These are phyloP conservation scores for Aspergillus piperis DNA, from an alignment of 2,329 filamentous ascomycete genomes.

Conservation along the genomic window DNA sequence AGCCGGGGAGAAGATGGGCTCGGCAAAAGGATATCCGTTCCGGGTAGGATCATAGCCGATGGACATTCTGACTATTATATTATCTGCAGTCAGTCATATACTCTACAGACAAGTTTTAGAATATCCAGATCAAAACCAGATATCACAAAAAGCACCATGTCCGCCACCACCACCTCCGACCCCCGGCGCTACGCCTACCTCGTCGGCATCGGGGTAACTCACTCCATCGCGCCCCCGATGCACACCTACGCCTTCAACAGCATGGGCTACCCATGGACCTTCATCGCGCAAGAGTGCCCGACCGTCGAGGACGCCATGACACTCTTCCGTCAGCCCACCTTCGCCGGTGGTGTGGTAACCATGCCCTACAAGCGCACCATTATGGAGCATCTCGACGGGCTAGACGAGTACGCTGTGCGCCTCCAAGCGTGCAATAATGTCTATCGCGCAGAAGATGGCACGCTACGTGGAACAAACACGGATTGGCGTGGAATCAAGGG, in stretches of 20 bases:
- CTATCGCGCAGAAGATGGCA: constrained; percentile 17
- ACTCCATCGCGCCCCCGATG: constrained; percentile 46
- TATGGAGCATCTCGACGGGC: constrained; percentile 34
- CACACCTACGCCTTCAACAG: constrained; percentile 43
- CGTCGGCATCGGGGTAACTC: constrained; percentile 42
- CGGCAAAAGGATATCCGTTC: too few relatives aligned
- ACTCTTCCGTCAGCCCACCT: constrained; percentile 30
- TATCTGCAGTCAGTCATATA: too few relatives aligned
- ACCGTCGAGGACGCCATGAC: constrained; percentile 35
- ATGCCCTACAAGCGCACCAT: constrained; percentile 47
- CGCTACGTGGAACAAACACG: constrained; percentile 45
- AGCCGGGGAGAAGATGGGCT: too few relatives aligned
- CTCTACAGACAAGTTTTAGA: too few relatives aligned
- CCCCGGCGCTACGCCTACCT: constrained; percentile 33
- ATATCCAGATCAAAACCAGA: too few relatives aligned
- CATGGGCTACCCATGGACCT: constrained; percentile 40
- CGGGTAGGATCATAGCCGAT: too few relatives aligned
- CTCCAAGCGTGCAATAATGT: constrained; percentile 39
- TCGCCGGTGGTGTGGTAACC: constrained; percentile 40
- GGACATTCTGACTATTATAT: too few relatives aligned
- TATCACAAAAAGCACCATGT: too few relatives aligned
- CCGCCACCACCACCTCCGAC: constrained; percentile 18
- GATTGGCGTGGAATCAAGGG: constrained; percentile 47
- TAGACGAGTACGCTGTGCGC: constrained; percentile 38
- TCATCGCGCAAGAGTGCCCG: constrained; percentile 34